Percentiles rank a stretch among this genome's conserved stretches.
These are phyloP conservation scores for Groenewaldozyma salmanticensis DNA, from an alignment of 805 yeast species.

Conservation along the genomic window DNA sequence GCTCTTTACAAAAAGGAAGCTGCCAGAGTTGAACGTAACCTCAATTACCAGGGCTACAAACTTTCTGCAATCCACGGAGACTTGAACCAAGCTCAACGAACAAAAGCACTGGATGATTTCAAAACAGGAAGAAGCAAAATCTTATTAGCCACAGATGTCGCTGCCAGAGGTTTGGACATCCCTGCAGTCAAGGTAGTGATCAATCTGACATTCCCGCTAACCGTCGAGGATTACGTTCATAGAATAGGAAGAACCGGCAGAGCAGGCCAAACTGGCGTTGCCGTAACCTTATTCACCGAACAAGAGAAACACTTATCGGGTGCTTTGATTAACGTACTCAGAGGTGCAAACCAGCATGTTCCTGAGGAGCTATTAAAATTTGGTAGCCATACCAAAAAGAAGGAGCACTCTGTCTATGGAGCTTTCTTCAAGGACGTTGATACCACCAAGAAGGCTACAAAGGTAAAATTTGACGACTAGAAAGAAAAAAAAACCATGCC, in stretches of 20 bases:
- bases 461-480: conserved; percentile 74
- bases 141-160: conserved; percentile 94
- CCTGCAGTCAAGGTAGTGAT: conserved; percentile 95
- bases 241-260: conserved; percentile 97
- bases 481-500: too few relatives aligned
- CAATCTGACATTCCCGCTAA: conserved; percentile 90
- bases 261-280: conserved; percentile 91
- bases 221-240: conserved; percentile 94
- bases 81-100: conserved; percentile 83
- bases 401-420: conserved; percentile 96
- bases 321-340: conserved; percentile 79
- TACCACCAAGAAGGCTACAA: conserved; percentile 68
- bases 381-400: conserved; percentile 97
- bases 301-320: conserved; percentile 95
- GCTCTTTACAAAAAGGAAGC: conserved; percentile 98
- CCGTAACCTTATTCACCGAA: conserved; percentile 93
- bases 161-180: conserved; percentile 95
- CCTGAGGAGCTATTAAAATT: conserved; percentile 92
- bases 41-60: conserved; percentile 60
- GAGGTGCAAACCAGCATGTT: conserved; percentile 91
- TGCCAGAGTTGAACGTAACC: conserved; percentile 69
- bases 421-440: conserved; percentile 94
- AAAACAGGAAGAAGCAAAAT: conserved; percentile 68
- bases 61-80: conserved; percentile 97
- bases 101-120: conserved; percentile 75